These are phyloP conservation scores for Pichia sp. DNA, from an alignment of 1,139 yeast genomes.

Conservation along the genomic window DNA sequence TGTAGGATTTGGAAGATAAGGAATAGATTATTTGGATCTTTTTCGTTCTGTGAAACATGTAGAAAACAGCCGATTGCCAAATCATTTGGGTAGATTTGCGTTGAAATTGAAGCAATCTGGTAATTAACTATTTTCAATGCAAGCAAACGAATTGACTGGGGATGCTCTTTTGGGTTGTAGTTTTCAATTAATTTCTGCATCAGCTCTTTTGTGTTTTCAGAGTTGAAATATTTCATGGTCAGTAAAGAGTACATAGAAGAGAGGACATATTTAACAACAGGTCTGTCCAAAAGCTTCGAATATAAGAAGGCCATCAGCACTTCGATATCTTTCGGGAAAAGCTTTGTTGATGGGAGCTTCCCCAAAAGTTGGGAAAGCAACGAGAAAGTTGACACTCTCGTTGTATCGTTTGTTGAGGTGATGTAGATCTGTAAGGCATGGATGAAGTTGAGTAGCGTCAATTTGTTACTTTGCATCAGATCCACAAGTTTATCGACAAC, in stretches of 20 bases:
- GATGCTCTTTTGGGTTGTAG: slow-evolving; percentile 56
- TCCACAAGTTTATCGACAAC: slow-evolving; percentile 5
- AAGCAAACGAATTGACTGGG: slow-evolving; percentile 61
- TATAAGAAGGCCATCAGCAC: slow-evolving; percentile 64
- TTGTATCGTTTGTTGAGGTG: slow-evolving; percentile 59
- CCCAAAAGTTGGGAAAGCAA: slow-evolving; percentile 55
- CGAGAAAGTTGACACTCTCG: slow-evolving; percentile 50
- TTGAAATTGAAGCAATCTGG: slow-evolving; percentile 1
- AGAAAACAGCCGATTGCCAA: slow-evolving; percentile 52
- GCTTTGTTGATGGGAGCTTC: slow-evolving; percentile 34
- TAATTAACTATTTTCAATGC: slow-evolving; percentile 48
- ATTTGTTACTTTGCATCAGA: slow-evolving; percentile 10
- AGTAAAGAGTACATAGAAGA: slow-evolving; percentile 53
- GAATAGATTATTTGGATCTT: slow-evolving; percentile 85
- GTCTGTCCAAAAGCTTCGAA: slow-evolving; percentile 63
- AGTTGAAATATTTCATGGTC: slow-evolving; percentile 42
- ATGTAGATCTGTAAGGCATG: slow-evolving; percentile 35
- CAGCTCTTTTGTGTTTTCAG: slow-evolving; percentile 34
- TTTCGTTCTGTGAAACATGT: slow-evolving; percentile 77
- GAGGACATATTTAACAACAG: slow-evolving; percentile 49
- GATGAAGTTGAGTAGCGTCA: slow-evolving; percentile 14
- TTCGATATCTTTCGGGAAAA: slow-evolving; percentile 58
- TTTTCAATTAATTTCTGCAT: slow-evolving; percentile 39
- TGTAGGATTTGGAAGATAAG: slow-evolving; percentile 60
- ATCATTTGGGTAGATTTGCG: slow-evolving; percentile 4